Base-by-base conservation (phyloP, 257 asterid genomes). In the Craterostigma plantagineum region DNA sequence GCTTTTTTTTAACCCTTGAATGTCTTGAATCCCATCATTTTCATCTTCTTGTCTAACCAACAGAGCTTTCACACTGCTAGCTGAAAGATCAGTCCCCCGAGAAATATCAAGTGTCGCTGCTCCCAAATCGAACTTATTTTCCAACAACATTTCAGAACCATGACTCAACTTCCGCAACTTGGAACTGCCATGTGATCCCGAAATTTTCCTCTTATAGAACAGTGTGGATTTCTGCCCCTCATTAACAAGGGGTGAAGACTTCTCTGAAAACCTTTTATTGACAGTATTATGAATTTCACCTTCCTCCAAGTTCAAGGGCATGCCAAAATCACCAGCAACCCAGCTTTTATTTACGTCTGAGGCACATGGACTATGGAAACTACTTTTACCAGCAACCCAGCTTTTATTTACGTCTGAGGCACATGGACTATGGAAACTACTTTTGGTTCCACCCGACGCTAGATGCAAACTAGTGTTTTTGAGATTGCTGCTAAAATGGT, bases 151-250 rank as follows among this genome's bases (percentile, higher is more conserved):
- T 38, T 54, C 54, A 27, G 60, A 52, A 43, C 42, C 43, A 18
- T 34, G 63, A 43, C 48, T 66, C 14, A 16, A 47, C 44, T 49
- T 63, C 30, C 39, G 52, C 45, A 74, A 66, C 43, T 61, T 66
- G 52, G 71, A 55, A 52, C 62, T 54, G 44, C 65, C 46, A 30
- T 33, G 44, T 50, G 67, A 59, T 43, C 51, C 45, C 46, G 57
- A n/a, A 34, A 16, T 35, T 55, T 71, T 68, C 61, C 70, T 69
- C 58, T 68, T 74, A 55, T 48, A 55, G 34, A 71, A 41, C 54
- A 60, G 58, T 7, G 36, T 45, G 50, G n/a, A 44, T 42, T 59
- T 45, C 36, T 60, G 49, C 46, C 35, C 73, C 63, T 67, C 67
- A 38, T 62, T 63, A 42, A 44, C 49, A 60, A 33, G 51, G 9